Percentiles rank a stretch among this genome's conserved stretches.
Conservation (phyloP, 305 asterid species). For the Fraxinus sp. region DNA sequence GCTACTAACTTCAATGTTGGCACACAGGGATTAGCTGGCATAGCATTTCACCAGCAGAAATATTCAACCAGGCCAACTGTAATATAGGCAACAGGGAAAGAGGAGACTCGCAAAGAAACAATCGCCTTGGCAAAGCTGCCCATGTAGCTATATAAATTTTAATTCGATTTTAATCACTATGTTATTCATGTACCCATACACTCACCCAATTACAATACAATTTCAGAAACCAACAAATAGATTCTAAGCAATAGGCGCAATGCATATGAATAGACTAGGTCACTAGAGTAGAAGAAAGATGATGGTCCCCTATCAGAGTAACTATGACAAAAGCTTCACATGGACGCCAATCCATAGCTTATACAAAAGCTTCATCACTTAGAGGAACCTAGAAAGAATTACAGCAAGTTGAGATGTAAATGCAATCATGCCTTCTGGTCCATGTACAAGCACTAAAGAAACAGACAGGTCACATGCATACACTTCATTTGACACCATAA, state of each 20-base stretch:
- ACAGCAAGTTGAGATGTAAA: background rate
- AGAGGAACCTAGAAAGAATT: conserved; percentile 27
- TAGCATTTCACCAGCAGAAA: conserved; percentile 11
- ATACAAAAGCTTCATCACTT: conserved; percentile 40
- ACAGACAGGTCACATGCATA: background rate
- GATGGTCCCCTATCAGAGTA: conserved; percentile 56
- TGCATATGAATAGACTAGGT: background rate
- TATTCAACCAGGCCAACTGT: conserved; percentile 14
- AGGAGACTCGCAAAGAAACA: conserved; percentile 27
- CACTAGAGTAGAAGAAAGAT: background rate
- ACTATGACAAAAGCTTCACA: conserved; percentile 75
- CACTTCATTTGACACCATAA: background rate
- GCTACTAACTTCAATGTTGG: conserved; percentile 13
- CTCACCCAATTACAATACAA: no score
- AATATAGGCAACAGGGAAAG: conserved; percentile 45
- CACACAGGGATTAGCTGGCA: conserved; percentile 14
- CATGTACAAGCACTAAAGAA: background rate
- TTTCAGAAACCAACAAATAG: background rate
- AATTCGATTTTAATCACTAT: background rate
- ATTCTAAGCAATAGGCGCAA: background rate
- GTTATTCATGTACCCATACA: background rate
- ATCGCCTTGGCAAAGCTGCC: conserved; percentile 56
- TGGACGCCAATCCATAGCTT: conserved; percentile 57
- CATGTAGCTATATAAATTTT: background rate
- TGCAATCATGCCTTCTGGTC: background rate